These are phyloP conservation scores for Macrolepiota dolichaula DNA, from an alignment of 768 basidiomycete genomes.

Conservation along the genomic window DNA sequence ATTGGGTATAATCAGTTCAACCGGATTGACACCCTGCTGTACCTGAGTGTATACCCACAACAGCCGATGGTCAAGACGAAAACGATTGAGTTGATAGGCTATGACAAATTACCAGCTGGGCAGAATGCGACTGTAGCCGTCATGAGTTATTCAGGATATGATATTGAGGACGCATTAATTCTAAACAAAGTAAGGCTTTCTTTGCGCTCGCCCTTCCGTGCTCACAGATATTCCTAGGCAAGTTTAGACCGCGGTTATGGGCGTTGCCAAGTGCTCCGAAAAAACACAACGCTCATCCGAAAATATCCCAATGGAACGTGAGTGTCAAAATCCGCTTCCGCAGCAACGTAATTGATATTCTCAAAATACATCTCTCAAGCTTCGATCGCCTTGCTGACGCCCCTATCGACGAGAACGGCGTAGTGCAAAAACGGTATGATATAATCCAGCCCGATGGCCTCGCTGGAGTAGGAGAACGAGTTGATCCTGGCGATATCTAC, in stretches of 20 bases:
- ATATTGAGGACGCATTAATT: slow-evolving; percentile 98
- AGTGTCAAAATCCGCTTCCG: slow-evolving; percentile 32
- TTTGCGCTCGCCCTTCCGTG: not conserved
- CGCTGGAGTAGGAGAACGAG: slow-evolving; percentile 90
- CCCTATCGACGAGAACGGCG: slow-evolving; percentile 78
- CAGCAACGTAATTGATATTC: slow-evolving; percentile 6
- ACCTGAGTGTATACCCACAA: slow-evolving; percentile 96
- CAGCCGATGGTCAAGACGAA: slow-evolving; percentile 99
- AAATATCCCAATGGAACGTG: slow-evolving; percentile 97
- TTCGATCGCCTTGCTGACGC: slow-evolving; percentile 95
- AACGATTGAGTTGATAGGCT: slow-evolving; percentile 95
- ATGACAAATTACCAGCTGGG: slow-evolving; percentile 94
- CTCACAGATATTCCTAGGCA: slow-evolving; percentile 46
- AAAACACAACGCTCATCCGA: slow-evolving; percentile 90
- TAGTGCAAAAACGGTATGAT: slow-evolving; percentile 79
- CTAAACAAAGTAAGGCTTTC: slow-evolving; percentile 69
- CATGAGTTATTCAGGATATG: slow-evolving; percentile 99
- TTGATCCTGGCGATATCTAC: slow-evolving; percentile 91
- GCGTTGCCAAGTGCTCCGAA: slow-evolving; percentile 94
- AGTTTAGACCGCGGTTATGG: slow-evolving; percentile 97
- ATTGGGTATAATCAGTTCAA: slow-evolving; percentile 98
- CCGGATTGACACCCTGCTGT: slow-evolving; percentile 96
- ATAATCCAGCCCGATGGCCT: slow-evolving; percentile 92
- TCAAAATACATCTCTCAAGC: slow-evolving; percentile 32
- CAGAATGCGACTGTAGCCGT: slow-evolving; percentile 98